Evolutionary conservation across 1,139 yeast species (phyloP).

Genomic region (Wickerhamiella pararugosa): DNA sequence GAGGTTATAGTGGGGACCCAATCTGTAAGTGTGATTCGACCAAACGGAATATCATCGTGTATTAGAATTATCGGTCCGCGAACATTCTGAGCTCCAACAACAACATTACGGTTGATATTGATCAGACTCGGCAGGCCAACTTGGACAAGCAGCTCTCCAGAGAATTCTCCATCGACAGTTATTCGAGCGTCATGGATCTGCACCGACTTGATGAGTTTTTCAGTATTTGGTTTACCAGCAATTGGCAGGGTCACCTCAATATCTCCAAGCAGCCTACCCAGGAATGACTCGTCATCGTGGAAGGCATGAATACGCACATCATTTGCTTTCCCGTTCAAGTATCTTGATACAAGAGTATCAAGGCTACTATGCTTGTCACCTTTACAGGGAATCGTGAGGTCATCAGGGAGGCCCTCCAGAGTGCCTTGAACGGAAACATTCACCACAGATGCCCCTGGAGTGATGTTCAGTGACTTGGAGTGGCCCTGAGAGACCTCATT

Average conservation of each 20-base stretch:
- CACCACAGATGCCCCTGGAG: neutral
- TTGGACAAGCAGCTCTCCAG: conserved; percentile 13
- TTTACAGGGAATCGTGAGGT: conserved; percentile 10
- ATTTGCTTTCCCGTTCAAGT: conserved; percentile 12
- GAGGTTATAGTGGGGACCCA: conserved; percentile 24
- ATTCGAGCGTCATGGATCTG: conserved; percentile 8
- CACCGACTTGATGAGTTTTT: conserved; percentile 12
- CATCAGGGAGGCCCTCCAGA: conserved; percentile 9
- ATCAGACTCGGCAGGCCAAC: conserved; percentile 13
- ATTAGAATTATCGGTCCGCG: conserved; percentile 22
- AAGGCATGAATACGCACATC: conserved; percentile 2
- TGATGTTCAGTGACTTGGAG: conserved; percentile 5
- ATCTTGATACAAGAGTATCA: conserved; percentile 11
- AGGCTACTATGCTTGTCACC: conserved; percentile 12
- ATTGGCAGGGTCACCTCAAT: conserved; percentile 11
- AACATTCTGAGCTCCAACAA: conserved; percentile 13
- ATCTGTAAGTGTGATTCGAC: conserved; percentile 19
- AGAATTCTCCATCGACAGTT: conserved; percentile 8
- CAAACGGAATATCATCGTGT: conserved; percentile 20
- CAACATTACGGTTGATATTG: conserved; percentile 10
- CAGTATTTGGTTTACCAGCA: conserved; percentile 12
- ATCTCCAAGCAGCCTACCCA: conserved; percentile 9
- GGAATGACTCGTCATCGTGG: conserved; percentile 1
- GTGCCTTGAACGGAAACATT: conserved; percentile 8
- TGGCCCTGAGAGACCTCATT: conserved; percentile 10